phyloP scores from a whole-genome alignment of 2,329 filamentous ascomycete genomes.

The Colletotrichum incanum region DNA sequence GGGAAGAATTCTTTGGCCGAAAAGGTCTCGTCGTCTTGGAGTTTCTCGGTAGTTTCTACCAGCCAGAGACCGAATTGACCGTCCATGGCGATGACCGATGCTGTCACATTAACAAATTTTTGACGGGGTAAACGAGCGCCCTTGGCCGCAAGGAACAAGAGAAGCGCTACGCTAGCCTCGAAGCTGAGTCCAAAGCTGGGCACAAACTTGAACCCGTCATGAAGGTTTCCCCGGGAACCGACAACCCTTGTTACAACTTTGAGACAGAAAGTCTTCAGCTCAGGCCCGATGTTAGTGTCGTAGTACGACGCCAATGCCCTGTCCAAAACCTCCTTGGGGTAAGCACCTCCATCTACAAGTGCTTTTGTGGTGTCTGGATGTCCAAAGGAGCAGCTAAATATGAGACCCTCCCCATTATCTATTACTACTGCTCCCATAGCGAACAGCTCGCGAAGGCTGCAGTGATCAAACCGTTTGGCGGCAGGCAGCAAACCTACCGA shows the following conservation, averaged over 20 bases:
- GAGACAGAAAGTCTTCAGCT: not conserved
- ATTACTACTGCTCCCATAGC: not conserved
- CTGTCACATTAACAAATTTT: not conserved
- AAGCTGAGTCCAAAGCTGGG: not conserved
- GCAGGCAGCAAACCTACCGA: not conserved
- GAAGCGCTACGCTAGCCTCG: not conserved
- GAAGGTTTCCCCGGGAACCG: not conserved
- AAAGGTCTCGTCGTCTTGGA: not conserved
- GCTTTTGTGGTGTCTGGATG: not conserved
- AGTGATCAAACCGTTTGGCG: not conserved
- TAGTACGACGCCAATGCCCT: constrained; percentile 3
- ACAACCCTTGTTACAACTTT: not conserved
- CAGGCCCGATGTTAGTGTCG: not conserved
- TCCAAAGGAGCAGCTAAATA: not conserved
- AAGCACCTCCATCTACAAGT: not conserved
- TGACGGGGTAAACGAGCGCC: not conserved
- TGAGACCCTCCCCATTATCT: not conserved
- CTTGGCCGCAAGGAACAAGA: not conserved
- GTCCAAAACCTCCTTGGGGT: not conserved
- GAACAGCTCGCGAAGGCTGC: not conserved
- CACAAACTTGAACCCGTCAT: not conserved
- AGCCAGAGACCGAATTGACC: constrained; percentile 7
- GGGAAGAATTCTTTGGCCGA: not conserved
- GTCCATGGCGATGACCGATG: constrained; percentile 20
- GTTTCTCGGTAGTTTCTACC: not conserved